phyloP scores from a whole-genome alignment of 2,329 filamentous ascomycete species.

The Akanthomyces dipterigenus region DNA sequence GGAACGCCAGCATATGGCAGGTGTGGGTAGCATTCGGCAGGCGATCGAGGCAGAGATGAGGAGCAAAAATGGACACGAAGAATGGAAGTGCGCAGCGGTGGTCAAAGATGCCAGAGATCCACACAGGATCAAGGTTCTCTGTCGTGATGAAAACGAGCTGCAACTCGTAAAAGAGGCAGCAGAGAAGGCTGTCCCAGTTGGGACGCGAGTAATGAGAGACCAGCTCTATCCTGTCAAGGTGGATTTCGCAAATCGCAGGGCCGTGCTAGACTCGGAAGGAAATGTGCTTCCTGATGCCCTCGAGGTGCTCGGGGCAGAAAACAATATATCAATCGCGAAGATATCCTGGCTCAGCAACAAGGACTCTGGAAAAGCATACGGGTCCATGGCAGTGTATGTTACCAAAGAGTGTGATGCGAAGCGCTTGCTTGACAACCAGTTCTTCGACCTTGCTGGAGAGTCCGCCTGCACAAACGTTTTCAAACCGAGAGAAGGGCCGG shows the following conservation, averaged over 20 bases:
- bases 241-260: conserved; percentile 18
- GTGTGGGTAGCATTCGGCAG: too few relatives aligned
- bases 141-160: conserved; percentile 18
- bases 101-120: not conserved
- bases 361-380: conserved; percentile 18
- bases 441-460: not conserved
- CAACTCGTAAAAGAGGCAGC: conserved; percentile 15
- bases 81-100: too few relatives aligned
- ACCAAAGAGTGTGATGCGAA: not conserved
- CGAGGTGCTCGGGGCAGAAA: conserved; percentile 19
- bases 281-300: conserved; percentile 12
- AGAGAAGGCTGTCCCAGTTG: conserved; percentile 12
- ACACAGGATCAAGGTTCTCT: conserved; percentile 14
- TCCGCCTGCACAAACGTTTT: conserved; percentile 11
- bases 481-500: conserved; percentile 4
- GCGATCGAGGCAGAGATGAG: too few relatives aligned
- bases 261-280: conserved; percentile 17
- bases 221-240: conserved; percentile 21
- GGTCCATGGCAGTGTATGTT: conserved; percentile 20
- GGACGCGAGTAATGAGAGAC: conserved; percentile 17
- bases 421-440: too few relatives aligned
- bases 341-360: conserved; percentile 21
- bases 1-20: too few relatives aligned
- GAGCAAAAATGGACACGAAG: too few relatives aligned
- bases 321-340: conserved; percentile 19